These are phyloP conservation scores for Hypoxylon cercidicola DNA, from an alignment of 495 filamentous ascomycete genomes.

Conservation along the genomic window DNA sequence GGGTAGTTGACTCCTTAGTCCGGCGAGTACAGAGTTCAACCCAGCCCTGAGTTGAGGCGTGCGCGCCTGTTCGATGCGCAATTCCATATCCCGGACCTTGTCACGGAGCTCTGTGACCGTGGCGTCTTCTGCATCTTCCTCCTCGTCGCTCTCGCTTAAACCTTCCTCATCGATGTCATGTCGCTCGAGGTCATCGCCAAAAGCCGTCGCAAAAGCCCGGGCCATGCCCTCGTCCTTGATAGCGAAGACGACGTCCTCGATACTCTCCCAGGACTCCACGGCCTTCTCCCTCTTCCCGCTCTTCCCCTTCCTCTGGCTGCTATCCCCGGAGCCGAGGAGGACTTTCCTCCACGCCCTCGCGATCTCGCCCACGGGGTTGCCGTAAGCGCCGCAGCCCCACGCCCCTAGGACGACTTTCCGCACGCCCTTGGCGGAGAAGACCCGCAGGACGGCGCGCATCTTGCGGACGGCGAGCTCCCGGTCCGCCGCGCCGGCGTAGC, in stretches of 20 bases:
- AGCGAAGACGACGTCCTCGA: slow-evolving; percentile 62
- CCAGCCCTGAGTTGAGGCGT: slow-evolving; percentile 44
- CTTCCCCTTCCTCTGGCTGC: slow-evolving; percentile 32
- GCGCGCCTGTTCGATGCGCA: slow-evolving; percentile 38
- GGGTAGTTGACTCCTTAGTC: slow-evolving; percentile 44
- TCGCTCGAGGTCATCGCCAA: slow-evolving; percentile 52
- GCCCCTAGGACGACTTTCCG: slow-evolving; percentile 70
- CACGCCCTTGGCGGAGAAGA: slow-evolving; percentile 63
- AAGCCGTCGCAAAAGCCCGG: slow-evolving; percentile 54
- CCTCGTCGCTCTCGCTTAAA: slow-evolving; percentile 6
- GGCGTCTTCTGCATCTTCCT: slow-evolving; percentile 35
- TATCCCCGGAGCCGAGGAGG: slow-evolving; percentile 53
- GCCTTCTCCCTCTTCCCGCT: neutral
- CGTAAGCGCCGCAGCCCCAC: slow-evolving; percentile 74
- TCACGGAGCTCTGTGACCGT: slow-evolving; percentile 43
- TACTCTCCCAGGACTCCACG: slow-evolving; percentile 46
- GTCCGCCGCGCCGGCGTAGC: slow-evolving; percentile 53
- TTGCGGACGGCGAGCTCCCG: slow-evolving; percentile 65
- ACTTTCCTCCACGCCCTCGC: slow-evolving; percentile 68
- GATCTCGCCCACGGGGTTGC: slow-evolving; percentile 70
- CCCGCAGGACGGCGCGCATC: slow-evolving; percentile 68
- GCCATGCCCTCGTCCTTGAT: slow-evolving; percentile 48
- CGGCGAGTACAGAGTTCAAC: slow-evolving; percentile 43
- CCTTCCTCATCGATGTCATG: slow-evolving; percentile 8
- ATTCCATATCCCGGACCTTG: slow-evolving; percentile 45